phyloP scores from a whole-genome alignment of 2,329 filamentous ascomycete genomes.

The Fusarium sacchari region DNA sequence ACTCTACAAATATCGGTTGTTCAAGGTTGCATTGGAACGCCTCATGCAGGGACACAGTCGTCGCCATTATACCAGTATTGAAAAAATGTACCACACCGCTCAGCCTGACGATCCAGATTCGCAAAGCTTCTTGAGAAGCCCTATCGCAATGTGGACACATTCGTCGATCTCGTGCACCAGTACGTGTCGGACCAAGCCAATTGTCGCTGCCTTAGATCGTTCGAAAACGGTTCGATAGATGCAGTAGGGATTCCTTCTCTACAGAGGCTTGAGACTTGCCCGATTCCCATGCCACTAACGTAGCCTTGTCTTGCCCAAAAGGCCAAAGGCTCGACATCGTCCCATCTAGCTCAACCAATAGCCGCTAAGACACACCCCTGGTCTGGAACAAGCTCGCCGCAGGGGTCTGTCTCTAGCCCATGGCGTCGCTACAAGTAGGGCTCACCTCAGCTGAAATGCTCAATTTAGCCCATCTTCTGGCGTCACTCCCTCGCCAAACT shows the following conservation, averaged over 20 bases:
- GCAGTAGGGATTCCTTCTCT: constrained; percentile 19
- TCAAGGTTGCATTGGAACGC: constrained; percentile 22
- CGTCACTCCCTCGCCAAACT: constrained; percentile 41
- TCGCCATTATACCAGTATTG: constrained; percentile 9
- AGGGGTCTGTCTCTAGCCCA: constrained; percentile 39
- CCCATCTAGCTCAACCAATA: constrained; percentile 42
- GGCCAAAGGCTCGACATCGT: constrained; percentile 26
- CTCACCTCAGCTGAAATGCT: constrained; percentile 54
- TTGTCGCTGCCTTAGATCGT: constrained; percentile 19
- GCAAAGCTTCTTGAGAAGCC: constrained; percentile 8
- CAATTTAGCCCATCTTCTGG: constrained; percentile 42
- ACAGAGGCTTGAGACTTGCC: constrained; percentile 27
- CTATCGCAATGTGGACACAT: constrained; percentile 19
- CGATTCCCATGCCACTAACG: constrained; percentile 12
- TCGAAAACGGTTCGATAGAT: constrained; percentile 32
- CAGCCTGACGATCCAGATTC: constrained; percentile 1
- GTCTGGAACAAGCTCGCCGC: constrained; percentile 45
- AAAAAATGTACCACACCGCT: constrained; percentile 27
- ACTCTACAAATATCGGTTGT: background rate
- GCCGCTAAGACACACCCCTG: constrained; percentile 29
- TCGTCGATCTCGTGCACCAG: constrained; percentile 23
- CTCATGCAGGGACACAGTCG: constrained; percentile 35
- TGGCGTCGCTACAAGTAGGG: constrained; percentile 45
- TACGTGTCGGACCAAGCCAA: constrained; percentile 15
- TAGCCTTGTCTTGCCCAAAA: constrained; percentile 29